These are phyloP conservation scores for Flammula alnicola DNA, from an alignment of 1,284 basidiomycete genomes.

Conservation along the genomic window DNA sequence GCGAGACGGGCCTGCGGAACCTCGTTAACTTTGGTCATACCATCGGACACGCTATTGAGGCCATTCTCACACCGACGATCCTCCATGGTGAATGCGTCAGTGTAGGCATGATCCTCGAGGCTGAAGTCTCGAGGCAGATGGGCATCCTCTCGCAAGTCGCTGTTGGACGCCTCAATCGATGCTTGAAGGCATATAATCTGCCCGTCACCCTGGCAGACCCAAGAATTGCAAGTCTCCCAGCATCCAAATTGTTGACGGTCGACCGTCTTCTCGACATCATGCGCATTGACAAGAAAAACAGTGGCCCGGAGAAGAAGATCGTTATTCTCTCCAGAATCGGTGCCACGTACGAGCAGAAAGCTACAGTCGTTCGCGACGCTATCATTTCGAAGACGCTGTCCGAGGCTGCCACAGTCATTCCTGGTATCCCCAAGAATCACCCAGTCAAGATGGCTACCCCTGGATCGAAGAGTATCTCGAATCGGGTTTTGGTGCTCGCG, in stretches of 20 bases:
- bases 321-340: conserved; percentile 93
- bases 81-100: conserved; percentile 94
- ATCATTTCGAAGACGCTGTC: conserved; percentile 83
- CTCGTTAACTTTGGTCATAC: conserved; percentile 98
- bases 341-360: conserved; percentile 90
- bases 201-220: conserved; percentile 83
- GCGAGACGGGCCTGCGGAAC: conserved; percentile 93
- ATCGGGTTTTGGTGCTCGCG: conserved; percentile 93
- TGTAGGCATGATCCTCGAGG: conserved; percentile 94
- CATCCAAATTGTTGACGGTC: conserved; percentile 75
- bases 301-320: conserved; percentile 89
- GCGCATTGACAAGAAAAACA: conserved; percentile 98
- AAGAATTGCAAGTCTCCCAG: conserved; percentile 72
- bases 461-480: conserved; percentile 97
- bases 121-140: conserved; percentile 87
- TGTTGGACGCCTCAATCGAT: conserved; percentile 84
- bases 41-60: conserved; percentile 96
- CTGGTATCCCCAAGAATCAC: conserved; percentile 67
- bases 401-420: conserved; percentile 76
- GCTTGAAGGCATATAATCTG: conserved; percentile 86
- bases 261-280: conserved; percentile 90
- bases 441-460: conserved; percentile 90
- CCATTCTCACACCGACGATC: conserved; percentile 87
- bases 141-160: conserved; percentile 88
- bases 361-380: conserved; percentile 82